Evolutionary conservation across 2,329 filamentous ascomycete genomes (phyloP).

Genomic region (Thelonectria blattea): DNA sequence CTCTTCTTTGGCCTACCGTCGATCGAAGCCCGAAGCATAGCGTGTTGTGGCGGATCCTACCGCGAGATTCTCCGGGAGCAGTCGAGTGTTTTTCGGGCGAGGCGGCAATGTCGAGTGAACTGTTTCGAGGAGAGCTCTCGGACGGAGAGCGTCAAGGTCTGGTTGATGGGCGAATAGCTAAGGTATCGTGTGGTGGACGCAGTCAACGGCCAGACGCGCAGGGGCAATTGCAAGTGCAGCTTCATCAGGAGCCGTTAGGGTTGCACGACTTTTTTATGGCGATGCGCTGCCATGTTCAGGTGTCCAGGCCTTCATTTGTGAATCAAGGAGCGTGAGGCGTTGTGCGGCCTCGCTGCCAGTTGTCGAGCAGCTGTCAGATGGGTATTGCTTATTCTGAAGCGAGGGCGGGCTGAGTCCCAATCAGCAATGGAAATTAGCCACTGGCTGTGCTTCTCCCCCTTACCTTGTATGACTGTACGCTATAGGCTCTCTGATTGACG

Average conservation of each 20-base stretch:
- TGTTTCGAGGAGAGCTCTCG: background rate
- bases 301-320: constrained; percentile 16
- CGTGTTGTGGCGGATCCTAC: background rate
- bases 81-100: constrained; percentile 1
- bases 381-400: background rate
- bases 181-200: constrained; percentile 22
- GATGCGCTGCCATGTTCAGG: constrained; percentile 1
- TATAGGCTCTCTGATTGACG: background rate
- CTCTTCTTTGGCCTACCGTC: constrained; percentile 36
- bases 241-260: constrained; percentile 21
- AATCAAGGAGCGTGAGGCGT: constrained; percentile 20
- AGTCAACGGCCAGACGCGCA: constrained; percentile 22
- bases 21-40: constrained; percentile 37
- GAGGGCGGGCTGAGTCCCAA: constrained; percentile 6
- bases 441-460: background rate
- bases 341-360: constrained; percentile 27
- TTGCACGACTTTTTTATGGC: constrained; percentile 25
- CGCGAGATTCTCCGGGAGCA: background rate
- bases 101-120: background rate
- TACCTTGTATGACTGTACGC: background rate
- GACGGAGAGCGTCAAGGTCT: constrained; percentile 6
- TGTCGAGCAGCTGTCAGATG: constrained; percentile 29
- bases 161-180: constrained; percentile 3
- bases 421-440: background rate
- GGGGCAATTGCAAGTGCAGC: constrained; percentile 19